Evolutionary conservation across 2,329 filamentous ascomycete species (phyloP).

Genomic region (Cladosporium sp.): DNA sequence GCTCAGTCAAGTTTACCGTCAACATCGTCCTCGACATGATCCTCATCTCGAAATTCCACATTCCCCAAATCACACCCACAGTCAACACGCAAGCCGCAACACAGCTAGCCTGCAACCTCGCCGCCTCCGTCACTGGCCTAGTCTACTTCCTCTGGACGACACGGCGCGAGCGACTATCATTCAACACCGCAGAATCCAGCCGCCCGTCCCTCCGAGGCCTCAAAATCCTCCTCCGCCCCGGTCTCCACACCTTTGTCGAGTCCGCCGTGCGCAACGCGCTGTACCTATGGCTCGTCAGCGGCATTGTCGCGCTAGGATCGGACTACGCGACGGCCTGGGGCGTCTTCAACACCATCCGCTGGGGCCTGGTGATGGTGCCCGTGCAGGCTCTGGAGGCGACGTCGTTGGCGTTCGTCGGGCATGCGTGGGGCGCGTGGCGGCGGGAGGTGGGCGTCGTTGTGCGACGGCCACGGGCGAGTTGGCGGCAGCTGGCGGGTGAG

Average conservation of each 20-base stretch:
- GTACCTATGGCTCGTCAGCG: constrained; percentile 64
- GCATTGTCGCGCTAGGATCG: constrained; percentile 56
- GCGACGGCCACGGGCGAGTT: constrained; percentile 15
- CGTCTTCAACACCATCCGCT: constrained; percentile 66
- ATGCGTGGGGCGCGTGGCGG: constrained; percentile 55
- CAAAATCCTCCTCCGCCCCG: constrained; percentile 49
- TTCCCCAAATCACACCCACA: constrained; percentile 48
- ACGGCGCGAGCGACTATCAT: constrained; percentile 14
- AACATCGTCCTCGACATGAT: constrained; percentile 64
- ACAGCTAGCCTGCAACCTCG: constrained; percentile 55
- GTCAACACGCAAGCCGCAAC: constrained; percentile 61
- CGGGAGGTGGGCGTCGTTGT: constrained; percentile 25
- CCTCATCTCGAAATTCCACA: constrained; percentile 59
- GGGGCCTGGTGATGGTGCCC: constrained; percentile 69
- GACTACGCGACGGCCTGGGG: constrained; percentile 68
- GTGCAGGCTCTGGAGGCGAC: constrained; percentile 62
- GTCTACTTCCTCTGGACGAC: constrained; percentile 52
- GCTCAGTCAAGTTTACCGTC: constrained; percentile 54
- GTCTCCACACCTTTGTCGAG: constrained; percentile 54
- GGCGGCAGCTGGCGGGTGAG: constrained; percentile 14
- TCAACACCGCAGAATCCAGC: background rate
- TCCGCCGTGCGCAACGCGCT: constrained; percentile 62
- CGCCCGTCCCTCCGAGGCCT: constrained; percentile 42
- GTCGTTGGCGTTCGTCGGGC: constrained; percentile 58
- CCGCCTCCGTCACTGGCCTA: constrained; percentile 51